phyloP scores from a whole-genome alignment of 2,329 filamentous ascomycete genomes.

The Fusarium continuum region DNA sequence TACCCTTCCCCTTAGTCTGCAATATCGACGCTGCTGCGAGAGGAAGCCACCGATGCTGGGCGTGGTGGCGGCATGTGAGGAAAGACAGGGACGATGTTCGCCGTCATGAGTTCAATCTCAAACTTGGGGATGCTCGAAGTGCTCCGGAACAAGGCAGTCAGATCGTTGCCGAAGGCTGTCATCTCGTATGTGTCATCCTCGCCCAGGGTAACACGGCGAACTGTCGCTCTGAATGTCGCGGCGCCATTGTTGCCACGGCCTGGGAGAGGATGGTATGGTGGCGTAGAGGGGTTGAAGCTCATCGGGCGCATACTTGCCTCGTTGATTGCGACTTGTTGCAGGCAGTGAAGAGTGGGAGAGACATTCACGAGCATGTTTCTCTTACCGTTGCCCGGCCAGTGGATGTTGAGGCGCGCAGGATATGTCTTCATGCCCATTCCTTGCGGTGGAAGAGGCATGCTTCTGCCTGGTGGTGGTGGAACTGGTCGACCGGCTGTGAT shows the following conservation, averaged over 20 bases:
- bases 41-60: slow-evolving; percentile 23
- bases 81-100: slow-evolving; percentile 5
- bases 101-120: slow-evolving; percentile 28
- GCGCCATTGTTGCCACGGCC: slow-evolving; percentile 7
- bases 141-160: slow-evolving; percentile 36
- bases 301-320: slow-evolving; percentile 33
- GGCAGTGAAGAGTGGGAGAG: slow-evolving; percentile 48
- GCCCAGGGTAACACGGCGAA: slow-evolving; percentile 39
- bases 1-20: not conserved
- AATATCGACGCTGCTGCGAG: slow-evolving; percentile 18
- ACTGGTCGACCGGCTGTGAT: not conserved
- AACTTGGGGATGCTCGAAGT: slow-evolving; percentile 37
- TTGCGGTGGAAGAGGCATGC: slow-evolving; percentile 8
- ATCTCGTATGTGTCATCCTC: slow-evolving; percentile 39
- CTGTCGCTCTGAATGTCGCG: slow-evolving; percentile 8
- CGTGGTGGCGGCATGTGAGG: slow-evolving; percentile 27
- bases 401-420: slow-evolving; percentile 43
- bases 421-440: slow-evolving; percentile 8
- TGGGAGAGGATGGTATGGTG: slow-evolving; percentile 4
- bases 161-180: slow-evolving; percentile 40
- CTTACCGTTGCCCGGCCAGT: slow-evolving; percentile 43
- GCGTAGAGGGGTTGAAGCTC: slow-evolving; percentile 12
- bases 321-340: slow-evolving; percentile 32
- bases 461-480: slow-evolving; percentile 8
- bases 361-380: slow-evolving; percentile 45